These are phyloP conservation scores for Malus asiatica DNA, from an alignment of 306 rosid species.

Conservation along the genomic window DNA sequence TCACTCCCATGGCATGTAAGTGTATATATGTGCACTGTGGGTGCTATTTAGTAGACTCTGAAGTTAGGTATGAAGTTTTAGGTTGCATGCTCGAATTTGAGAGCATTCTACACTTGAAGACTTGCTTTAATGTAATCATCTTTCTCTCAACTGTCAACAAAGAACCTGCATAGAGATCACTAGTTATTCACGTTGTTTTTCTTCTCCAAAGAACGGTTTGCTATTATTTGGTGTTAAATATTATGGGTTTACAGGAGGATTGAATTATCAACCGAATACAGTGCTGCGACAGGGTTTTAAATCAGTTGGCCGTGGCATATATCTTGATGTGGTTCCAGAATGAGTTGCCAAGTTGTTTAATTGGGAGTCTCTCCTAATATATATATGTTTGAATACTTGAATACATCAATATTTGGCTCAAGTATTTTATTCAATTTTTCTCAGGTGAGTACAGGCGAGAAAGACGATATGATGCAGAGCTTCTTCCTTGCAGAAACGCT, in stretches of 20 bases:
- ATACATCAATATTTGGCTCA: neutral
- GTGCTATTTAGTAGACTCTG: neutral
- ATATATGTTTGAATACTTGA: neutral
- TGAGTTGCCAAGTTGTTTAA: neutral
- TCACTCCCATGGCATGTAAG: neutral
- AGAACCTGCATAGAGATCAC: too few relatives aligned
- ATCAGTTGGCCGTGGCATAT: too few relatives aligned
- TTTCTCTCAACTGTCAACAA: too few relatives aligned
- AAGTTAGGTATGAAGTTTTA: neutral
- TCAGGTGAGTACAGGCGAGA: conserved; percentile 40
- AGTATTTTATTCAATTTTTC: neutral
- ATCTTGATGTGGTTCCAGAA: neutral
- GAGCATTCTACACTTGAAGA: too few relatives aligned
- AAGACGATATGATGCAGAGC: conserved; percentile 60
- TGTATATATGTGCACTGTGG: neutral
- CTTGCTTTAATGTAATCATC: too few relatives aligned
- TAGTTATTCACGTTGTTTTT: too few relatives aligned
- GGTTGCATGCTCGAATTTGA: neutral
- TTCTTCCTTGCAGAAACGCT: conserved; percentile 68
- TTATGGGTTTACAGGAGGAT: too few relatives aligned
- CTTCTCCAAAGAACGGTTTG: too few relatives aligned
- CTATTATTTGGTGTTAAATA: too few relatives aligned
- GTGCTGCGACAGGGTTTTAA: too few relatives aligned
- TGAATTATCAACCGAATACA: too few relatives aligned
- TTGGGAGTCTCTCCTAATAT: neutral